Percentiles rank a stretch among this genome's conserved stretches.
These are phyloP conservation scores for Geoglossum cookeanum DNA, from an alignment of 2,329 filamentous ascomycete genomes.

Conservation along the genomic window DNA sequence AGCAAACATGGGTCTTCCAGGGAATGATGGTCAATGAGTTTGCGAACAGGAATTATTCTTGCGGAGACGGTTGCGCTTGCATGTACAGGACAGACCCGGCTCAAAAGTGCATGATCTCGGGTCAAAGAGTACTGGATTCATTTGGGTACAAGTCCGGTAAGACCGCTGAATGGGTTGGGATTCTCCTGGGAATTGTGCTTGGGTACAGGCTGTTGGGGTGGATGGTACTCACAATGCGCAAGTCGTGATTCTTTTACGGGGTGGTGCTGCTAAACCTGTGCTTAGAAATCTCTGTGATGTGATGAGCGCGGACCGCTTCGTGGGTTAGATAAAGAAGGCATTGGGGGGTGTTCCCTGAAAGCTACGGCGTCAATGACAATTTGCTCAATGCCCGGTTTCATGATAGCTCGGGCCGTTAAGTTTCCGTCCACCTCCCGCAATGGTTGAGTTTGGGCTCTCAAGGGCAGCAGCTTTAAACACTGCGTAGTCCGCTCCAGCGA, in stretches of 20 bases:
- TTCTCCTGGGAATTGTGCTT: slow-evolving; percentile 55
- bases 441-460: too few relatives aligned
- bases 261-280: neutral
- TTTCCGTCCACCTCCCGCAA: too few relatives aligned
- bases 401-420: too few relatives aligned
- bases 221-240: slow-evolving; percentile 21
- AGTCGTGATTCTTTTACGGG: neutral
- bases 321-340: neutral
- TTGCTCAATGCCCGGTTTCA: too few relatives aligned
- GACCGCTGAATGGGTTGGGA: slow-evolving; percentile 53
- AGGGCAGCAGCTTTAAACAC: too few relatives aligned
- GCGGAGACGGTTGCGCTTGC: slow-evolving; percentile 41
- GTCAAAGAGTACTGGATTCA: slow-evolving; percentile 45
- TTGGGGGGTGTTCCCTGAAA: too few relatives aligned
- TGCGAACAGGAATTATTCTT: slow-evolving; percentile 40
- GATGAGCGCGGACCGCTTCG: neutral
- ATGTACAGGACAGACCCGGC: slow-evolving; percentile 48
- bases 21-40: slow-evolving; percentile 94
- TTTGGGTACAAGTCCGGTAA: slow-evolving; percentile 50
- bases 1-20: slow-evolving; percentile 55
- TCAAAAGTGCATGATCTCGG: slow-evolving; percentile 47
- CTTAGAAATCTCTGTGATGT: neutral
- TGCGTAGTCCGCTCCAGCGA: too few relatives aligned
- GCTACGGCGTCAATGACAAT: too few relatives aligned
- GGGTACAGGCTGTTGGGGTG: slow-evolving; percentile 54